Base-by-base conservation (phyloP, 495 filamentous ascomycete genomes). In the Daldinia caldariorum region DNA sequence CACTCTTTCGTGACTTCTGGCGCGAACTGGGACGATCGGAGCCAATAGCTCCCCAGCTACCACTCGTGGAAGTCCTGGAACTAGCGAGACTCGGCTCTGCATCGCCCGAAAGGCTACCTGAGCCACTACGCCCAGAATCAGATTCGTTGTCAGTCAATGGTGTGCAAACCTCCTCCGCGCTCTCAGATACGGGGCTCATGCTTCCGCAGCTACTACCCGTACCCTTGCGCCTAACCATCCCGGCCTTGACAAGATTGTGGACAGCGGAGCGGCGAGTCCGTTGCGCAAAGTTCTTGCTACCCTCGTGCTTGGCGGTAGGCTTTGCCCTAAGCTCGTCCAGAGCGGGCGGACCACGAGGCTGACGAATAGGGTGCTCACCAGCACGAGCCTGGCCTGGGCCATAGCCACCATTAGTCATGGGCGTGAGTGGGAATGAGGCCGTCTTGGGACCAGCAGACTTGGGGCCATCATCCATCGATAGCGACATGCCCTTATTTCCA, bases 201-300 rank as follows among this genome's bases (percentile, higher is more conserved):
- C 91, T 94, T 37, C 92, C 92, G 65, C 89, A 88, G 69, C 79
- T 81, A 74, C 84, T 86, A 41, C 83, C 85, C 37, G 84, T 82
- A 61, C 84, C 87, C 79, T 88, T 86, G 70, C 94, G 92, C 60
- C 95, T 91, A 77, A 95, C 93, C 65, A 93, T 87, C 16, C 94
- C 93, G 62, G 94, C 94, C 69, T 92, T 92, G 55, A 97, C 91
- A 53, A 99, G 85, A 73, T 92, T 97, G 82, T 91, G 90, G 49
- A 99, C 89, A 14, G 96, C 96, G 72, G 90, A 91, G 67, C 94
- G 94, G 54, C 95, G 94, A 74, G 95, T 94, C 68, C 94, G 94
- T 35, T 93, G 90, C 18, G 92, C 90, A 79, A 99, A 99, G 81
- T 99, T 99, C 86, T 97, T 97, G 88, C 94, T 97, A 38, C 96